These are phyloP conservation scores for Cronartium quercuum DNA, from an alignment of 1,284 basidiomycete genomes.

Conservation along the genomic window DNA sequence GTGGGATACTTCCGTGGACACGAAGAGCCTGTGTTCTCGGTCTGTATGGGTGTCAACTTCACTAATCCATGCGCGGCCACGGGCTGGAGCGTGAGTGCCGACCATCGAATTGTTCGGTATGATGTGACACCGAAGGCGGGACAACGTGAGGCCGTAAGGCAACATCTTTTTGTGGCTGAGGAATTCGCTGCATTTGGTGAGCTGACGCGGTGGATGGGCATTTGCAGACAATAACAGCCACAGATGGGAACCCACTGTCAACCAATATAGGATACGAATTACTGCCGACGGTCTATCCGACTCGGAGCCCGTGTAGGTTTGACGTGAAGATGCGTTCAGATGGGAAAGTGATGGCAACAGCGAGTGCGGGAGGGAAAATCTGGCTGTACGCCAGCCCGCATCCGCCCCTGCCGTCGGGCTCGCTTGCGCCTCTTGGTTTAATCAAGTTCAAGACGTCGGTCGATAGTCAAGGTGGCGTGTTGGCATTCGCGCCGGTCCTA, in stretches of 20 bases:
- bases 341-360: slow-evolving; percentile 27
- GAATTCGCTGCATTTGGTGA: background rate
- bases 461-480: slow-evolving; percentile 18
- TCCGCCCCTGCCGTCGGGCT: background rate
- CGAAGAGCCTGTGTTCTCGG: slow-evolving; percentile 15
- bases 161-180: background rate
- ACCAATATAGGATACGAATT: background rate
- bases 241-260: background rate
- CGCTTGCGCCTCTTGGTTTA: slow-evolving; percentile 1
- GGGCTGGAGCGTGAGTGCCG: slow-evolving; percentile 29
- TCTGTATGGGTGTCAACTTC: background rate
- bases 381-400: slow-evolving; percentile 11
- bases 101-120: slow-evolving; percentile 24
- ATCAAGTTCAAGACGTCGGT: slow-evolving; percentile 10
- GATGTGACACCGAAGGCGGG: background rate
- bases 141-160: background rate
- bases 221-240: background rate
- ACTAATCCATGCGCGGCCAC: slow-evolving; percentile 12
- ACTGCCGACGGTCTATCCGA: background rate
- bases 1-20: slow-evolving; percentile 17
- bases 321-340: slow-evolving; percentile 24
- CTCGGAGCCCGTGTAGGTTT: slow-evolving; percentile 17
- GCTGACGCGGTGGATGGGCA: background rate
- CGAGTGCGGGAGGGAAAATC: slow-evolving; percentile 19
- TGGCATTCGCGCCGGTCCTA: slow-evolving; percentile 13